Conservation (phyloP, 768 basidiomycete genomes). For the Hypholoma sublateritium region DNA sequence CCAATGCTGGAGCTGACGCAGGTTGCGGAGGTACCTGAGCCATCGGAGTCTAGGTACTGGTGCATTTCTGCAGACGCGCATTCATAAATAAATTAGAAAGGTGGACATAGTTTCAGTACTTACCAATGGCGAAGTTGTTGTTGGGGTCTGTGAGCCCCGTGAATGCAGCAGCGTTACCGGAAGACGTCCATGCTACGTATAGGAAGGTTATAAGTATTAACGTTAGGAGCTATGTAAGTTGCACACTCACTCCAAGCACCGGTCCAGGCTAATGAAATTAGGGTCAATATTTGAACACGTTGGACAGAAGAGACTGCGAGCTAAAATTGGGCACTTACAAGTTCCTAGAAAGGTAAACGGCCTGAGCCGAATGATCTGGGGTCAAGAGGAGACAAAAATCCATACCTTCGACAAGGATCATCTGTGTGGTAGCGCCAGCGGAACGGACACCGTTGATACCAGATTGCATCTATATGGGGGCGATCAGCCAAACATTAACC, state of each 20-base stretch:
- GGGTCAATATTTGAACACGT: not conserved
- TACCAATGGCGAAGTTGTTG: slow-evolving; percentile 61
- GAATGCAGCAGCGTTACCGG: slow-evolving; percentile 57
- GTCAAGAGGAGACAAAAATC: not conserved
- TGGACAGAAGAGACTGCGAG: too few relatives aligned
- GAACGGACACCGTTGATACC: slow-evolving; percentile 66
- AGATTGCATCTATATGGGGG: slow-evolving; percentile 49
- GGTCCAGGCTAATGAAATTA: slow-evolving; percentile 45
- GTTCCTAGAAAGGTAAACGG: slow-evolving; percentile 22
- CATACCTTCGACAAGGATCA: slow-evolving; percentile 44
- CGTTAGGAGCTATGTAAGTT: too few relatives aligned
- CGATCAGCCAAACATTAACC: not conserved
- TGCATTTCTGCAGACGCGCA: slow-evolving; percentile 52
- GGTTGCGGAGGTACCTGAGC: slow-evolving; percentile 50
- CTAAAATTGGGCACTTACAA: slow-evolving; percentile 23
- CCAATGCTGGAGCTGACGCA: slow-evolving; percentile 65
- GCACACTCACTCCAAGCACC: slow-evolving; percentile 53
- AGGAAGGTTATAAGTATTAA: too few relatives aligned
- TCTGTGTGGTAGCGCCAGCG: slow-evolving; percentile 58
- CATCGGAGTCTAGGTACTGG: slow-evolving; percentile 68
- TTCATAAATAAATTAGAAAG: not conserved
- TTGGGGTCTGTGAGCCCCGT: slow-evolving; percentile 53
- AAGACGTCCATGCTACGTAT: slow-evolving; percentile 47
- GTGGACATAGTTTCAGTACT: slow-evolving; percentile 10
- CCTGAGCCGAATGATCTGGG: not conserved